Base-by-base conservation (phyloP, 2,329 filamentous ascomycete genomes). In the Phoma sp. region DNA sequence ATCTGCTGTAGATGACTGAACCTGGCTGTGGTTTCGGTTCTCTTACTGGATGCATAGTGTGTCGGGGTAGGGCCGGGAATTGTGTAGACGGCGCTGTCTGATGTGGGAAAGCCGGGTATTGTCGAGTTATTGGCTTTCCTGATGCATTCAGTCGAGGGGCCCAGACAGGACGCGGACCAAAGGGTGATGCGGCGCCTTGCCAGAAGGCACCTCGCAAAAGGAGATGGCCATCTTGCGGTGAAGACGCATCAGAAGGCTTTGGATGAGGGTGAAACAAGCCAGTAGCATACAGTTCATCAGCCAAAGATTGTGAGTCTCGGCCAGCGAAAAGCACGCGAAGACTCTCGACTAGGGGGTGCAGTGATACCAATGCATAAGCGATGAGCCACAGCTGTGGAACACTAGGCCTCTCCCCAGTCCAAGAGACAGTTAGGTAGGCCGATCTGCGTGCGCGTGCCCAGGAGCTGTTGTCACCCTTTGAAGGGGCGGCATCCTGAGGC, bases 1-100 rank as follows among this genome's bases (percentile, higher is more conserved):
- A 93, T 52, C 90, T 86, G 69, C 88, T 91, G 78, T 93, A 93
- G 62, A 90, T 82, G 56, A 89, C 82, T 1, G 86, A 83, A 3
- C 89, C 88, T 0, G 88, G 87, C 1, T 79, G 77, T 4, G 90
- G 89, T 77, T 93, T 93, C 30, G 85, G 81, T 1, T 86, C 85
- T 7, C 90, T 86, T 7, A 88, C 80, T 3, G 89, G 89, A 74
- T 93, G 89, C 74, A 84, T 86, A 9, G 84, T 79, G 70, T 89
- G 84, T 9, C 83, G 75, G 4, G 77, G 77, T 50, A 80, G 69
- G 4, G 77, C 70, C 10, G 78, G 77, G 47, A 79, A 79, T 41
- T 75, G 74, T 32, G 78, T 83, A 3, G 79, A 81, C 55, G 82
- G 74, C 24, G 78, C 75, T 59, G 74, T 75, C 46, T 75, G 72